phyloP scores from a whole-genome alignment of 257 asterid species.

The Solanum pimpinellifolium region DNA sequence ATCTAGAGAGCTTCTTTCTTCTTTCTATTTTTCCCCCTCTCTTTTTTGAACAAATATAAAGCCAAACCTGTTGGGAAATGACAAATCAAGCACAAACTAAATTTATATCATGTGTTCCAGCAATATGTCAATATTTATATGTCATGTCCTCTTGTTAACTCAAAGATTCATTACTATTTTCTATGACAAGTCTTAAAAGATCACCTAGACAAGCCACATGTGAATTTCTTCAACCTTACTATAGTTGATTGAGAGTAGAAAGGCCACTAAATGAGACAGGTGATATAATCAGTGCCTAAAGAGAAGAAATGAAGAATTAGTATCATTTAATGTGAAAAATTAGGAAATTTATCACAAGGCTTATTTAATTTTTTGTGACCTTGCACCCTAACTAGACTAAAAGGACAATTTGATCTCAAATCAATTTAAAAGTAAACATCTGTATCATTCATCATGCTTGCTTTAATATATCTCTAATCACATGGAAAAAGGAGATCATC shows the following conservation, averaged over 20 bases:
- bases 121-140: neutral
- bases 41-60: neutral
- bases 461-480: neutral
- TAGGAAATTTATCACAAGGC: neutral
- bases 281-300: neutral
- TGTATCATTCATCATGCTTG: neutral
- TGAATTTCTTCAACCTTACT: neutral
- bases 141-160: neutral
- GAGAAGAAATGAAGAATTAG: neutral
- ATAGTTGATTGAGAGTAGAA: neutral
- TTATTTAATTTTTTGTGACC: neutral
- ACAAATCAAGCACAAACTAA: neutral
- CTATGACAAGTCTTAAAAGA: neutral
- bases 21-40: neutral
- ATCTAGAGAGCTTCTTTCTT: neutral
- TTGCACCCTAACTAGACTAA: neutral
- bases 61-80: neutral
- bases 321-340: neutral
- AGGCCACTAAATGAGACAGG: neutral
- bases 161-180: neutral
- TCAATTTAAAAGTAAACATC: neutral
- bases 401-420: neutral
- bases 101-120: neutral
- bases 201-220: neutral
- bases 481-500: neutral